A percentile compares a stretch with the other conserved stretches of the same genome.
Evolutionary conservation across 2,329 filamentous ascomycete genomes (phyloP).

Genomic region (Sporothrix euskadiensis): DNA sequence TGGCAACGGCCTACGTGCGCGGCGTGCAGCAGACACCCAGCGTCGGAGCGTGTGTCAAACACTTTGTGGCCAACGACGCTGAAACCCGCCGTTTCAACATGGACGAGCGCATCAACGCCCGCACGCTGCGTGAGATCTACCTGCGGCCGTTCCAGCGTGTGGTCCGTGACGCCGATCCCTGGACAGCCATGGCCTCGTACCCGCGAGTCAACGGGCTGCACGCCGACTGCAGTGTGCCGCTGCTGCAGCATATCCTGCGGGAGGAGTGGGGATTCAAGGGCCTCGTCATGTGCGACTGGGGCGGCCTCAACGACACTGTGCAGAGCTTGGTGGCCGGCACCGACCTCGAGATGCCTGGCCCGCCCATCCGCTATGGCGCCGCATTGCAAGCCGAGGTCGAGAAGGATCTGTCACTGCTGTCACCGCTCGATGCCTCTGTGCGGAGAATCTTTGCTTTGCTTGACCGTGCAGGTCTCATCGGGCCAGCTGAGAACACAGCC

Average conservation of each 20-base stretch:
- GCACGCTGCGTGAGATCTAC: constrained; percentile 68
- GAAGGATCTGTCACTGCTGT: background rate
- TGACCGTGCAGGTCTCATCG: constrained; percentile 19
- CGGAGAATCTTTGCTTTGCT: constrained; percentile 22
- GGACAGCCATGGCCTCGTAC: constrained; percentile 69
- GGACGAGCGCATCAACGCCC: constrained; percentile 64
- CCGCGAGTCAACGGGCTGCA: constrained; percentile 66
- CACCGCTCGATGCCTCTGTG: background rate
- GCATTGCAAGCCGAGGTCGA: constrained; percentile 29
- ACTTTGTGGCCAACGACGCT: constrained; percentile 72
- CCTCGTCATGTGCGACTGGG: constrained; percentile 57
- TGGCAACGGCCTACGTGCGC: constrained; percentile 24
- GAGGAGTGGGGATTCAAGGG: constrained; percentile 63
- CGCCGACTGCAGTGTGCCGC: constrained; percentile 57
- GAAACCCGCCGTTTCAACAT: constrained; percentile 68
- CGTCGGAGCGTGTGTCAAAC: constrained; percentile 27
- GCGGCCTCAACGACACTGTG: constrained; percentile 30
- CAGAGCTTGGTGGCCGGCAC: constrained; percentile 37
- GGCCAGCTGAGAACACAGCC: background rate
- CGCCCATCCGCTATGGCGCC: constrained; percentile 33
- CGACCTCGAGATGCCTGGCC: constrained; percentile 42
- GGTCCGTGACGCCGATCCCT: constrained; percentile 62
- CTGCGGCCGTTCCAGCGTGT: constrained; percentile 69
- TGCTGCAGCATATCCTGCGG: constrained; percentile 57
- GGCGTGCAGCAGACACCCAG: constrained; percentile 23